Evolutionary conservation across 371 early-diverging fungal species (phyloP), one percentile per base, ranked within the genome.

Genomic region (Zychaea mexicana): DNA sequence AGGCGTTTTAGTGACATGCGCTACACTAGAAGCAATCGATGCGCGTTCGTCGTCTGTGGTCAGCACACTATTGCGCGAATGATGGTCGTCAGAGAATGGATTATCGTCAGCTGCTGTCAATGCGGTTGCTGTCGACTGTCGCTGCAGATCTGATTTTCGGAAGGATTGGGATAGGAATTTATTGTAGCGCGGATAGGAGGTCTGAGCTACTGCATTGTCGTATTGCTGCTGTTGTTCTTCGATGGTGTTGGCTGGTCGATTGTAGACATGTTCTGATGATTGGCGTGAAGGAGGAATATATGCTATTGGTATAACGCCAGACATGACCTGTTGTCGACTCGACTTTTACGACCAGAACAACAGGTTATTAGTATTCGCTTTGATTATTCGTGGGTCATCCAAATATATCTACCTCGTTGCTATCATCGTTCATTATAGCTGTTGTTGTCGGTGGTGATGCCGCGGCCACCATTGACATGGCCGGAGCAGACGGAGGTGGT

Each of bases 281-380:
- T 63, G 57, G 19, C 39, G 62, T 55, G 76, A 67, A 38, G 78
- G 81, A 7, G 79, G 82, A 56, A 82, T 75, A 65, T 76, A 79
- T 15, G 79, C 72, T 10, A 82, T 69, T 31, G 82, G 82, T 28
- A 82, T 79, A 49, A 82, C 78, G 22, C 79, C 82, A 19, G 82
- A 82, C 56, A 65, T 74, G 32, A 63, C 64, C 61, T 65, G 42
- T 32, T 58, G 53, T 28, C 67, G 55, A 52, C 60, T 45, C 49
- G 60, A 57, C 55, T 33, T 49, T 3, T 3, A 30, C 19, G 24
- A 19, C n/a, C n/a, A n/a, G n/a, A n/a, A n/a, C n/a, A n/a, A n/a
- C n/a, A n/a, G n/a, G n/a, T n/a, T n/a, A n/a, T n/a, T n/a, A n/a
- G n/a, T n/a, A n/a, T n/a, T n/a, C n/a, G n/a, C n/a, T n/a, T n/a